These are phyloP conservation scores for Chlorophyllum brunneum DNA, from an alignment of 768 basidiomycete species.

Conservation along the genomic window DNA sequence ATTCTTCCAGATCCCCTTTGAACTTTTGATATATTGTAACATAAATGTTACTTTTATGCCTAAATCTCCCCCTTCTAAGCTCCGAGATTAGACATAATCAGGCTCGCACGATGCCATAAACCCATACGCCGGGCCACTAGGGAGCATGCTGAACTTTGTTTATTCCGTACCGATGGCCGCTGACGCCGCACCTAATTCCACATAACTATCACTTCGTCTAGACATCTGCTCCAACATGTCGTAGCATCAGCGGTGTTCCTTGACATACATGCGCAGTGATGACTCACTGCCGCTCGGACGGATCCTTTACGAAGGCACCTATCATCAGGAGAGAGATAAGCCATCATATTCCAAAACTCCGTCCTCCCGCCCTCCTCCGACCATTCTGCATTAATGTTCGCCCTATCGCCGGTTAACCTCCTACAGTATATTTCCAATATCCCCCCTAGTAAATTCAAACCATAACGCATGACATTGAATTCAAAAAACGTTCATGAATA, in stretches of 20 bases:
- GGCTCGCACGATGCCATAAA: conserved; percentile 10
- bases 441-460: too few relatives aligned
- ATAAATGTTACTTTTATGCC: conserved; percentile 10
- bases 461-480: too few relatives aligned
- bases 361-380: neutral
- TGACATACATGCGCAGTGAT: neutral
- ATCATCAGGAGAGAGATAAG: neutral
- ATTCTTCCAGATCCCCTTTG: neutral
- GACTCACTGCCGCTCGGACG: conserved; percentile 7
- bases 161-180: neutral
- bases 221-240: conserved; percentile 3
- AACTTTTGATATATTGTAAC: conserved; percentile 13
- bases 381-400: conserved; percentile 2
- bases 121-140: conserved; percentile 5
- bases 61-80: neutral
- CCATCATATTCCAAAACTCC: neutral
- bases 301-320: conserved; percentile 1
- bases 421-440: too few relatives aligned
- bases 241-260: neutral
- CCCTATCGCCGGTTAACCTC: conserved; percentile 1
- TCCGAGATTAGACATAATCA: conserved; percentile 1
- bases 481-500: too few relatives aligned
- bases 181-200: conserved; percentile 7
- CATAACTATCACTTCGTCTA: neutral
- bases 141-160: conserved; percentile 4